Conservation (phyloP, 2,329 filamentous ascomycete species). For the Huntiella moniliformis region DNA sequence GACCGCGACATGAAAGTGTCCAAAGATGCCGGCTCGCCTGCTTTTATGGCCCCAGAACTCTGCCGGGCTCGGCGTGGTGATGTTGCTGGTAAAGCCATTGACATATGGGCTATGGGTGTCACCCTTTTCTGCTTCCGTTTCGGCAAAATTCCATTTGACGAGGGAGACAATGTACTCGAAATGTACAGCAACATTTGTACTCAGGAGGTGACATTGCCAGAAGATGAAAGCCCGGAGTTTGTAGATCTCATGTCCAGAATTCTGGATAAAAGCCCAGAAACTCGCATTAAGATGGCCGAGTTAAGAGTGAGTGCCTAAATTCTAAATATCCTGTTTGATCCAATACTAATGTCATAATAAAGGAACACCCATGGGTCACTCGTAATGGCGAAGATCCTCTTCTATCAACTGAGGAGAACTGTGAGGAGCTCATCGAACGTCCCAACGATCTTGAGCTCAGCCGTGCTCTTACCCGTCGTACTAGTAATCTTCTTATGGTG, state of each 20-base stretch:
- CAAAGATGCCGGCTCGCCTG: slow-evolving; percentile 86
- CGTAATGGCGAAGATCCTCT: slow-evolving; percentile 58
- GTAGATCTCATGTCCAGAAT: slow-evolving; percentile 54
- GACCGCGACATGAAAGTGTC: slow-evolving; percentile 66
- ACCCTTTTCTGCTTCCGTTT: slow-evolving; percentile 86
- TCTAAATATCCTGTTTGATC: too few relatives aligned
- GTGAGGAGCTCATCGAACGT: slow-evolving; percentile 55
- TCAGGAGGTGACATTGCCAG: slow-evolving; percentile 43
- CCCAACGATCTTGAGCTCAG: slow-evolving; percentile 85
- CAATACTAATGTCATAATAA: background rate
- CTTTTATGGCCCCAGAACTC: slow-evolving; percentile 83
- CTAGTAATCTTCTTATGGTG: slow-evolving; percentile 70
- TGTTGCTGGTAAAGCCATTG: slow-evolving; percentile 73
- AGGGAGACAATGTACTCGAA: slow-evolving; percentile 51
- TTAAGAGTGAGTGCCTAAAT: slow-evolving; percentile 41
- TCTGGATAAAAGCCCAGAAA: slow-evolving; percentile 68
- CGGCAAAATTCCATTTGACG: slow-evolving; percentile 72
- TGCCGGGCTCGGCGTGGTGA: slow-evolving; percentile 74
- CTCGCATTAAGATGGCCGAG: slow-evolving; percentile 65
- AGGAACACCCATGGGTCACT: slow-evolving; percentile 92
- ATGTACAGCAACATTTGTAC: slow-evolving; percentile 76
- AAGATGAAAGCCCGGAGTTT: slow-evolving; percentile 48
- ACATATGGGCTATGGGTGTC: slow-evolving; percentile 98
- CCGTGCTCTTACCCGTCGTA: slow-evolving; percentile 74
- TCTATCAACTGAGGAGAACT: slow-evolving; percentile 71